Base-by-base conservation (phyloP, 805 yeast genomes). In the Candida silvatica region DNA sequence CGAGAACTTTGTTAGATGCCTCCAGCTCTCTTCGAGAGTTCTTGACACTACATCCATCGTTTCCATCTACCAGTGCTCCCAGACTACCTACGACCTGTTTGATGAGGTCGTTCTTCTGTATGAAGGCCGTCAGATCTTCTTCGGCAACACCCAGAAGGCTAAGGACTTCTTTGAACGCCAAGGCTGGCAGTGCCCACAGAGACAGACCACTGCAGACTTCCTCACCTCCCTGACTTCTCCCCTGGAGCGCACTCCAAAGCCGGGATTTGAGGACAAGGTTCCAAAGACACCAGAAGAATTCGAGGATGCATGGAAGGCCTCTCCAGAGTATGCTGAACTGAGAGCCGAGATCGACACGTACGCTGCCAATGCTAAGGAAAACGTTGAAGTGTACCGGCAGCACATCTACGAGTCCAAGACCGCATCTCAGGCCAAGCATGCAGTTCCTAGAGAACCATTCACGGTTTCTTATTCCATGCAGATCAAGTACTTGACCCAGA, bases 1-100 rank as follows among this genome's bases (percentile, higher is more conserved):
- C 11, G 57, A 69, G 46, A 78, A 74, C 45, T 74, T 75, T 42
- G 62, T 71, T 38, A 58, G 67, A 40, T 73, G 76, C 28, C 58
- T 75, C 42, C 72, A 69, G 48, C 58, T 70, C 2, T 61, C 73
- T 1, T 69, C 79, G 6, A 47, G 54, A n/a, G 48, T 67, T 16
- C 46, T 59, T 37, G 62, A 62, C 8, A 60, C 65, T 4, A 67
- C 73, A 6, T 67, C 71, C 1, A 53, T 68, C 40, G 61, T 67
- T 43, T 69, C 74, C 23, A 67, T 68, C 34, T 58, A 58, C 37
- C 63, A 58, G 41, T 58, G 62, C 43, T 58, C 63, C 5, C 61
- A 57, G 40, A 59, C 51, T 29, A 54, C 64, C 4, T 61, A 59
- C 44, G 62, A 61, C 34, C 40, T 61, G 36, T 61, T 61, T 39